Conservation (phyloP, 306 rosid species). For the Glycine soja region DNA sequence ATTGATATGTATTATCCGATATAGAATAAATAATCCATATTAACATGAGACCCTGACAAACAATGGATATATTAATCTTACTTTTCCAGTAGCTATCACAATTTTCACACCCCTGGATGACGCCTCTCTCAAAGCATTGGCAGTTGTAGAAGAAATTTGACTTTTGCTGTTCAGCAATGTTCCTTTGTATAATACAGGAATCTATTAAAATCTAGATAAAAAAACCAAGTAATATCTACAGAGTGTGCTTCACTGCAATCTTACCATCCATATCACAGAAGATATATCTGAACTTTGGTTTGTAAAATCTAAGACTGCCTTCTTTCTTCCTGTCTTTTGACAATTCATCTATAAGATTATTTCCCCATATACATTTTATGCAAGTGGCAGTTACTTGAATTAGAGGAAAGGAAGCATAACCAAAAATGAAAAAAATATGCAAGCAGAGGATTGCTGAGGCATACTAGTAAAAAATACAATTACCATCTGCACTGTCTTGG, state of each 20-base stretch:
- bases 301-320: slow-evolving; percentile 80
- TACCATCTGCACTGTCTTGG: slow-evolving; percentile 50
- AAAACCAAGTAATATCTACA: slow-evolving; percentile 16
- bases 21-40: slow-evolving; percentile 21
- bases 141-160: slow-evolving; percentile 70
- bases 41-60: slow-evolving; percentile 34
- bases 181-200: slow-evolving; percentile 62
- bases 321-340: slow-evolving; percentile 95
- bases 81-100: slow-evolving; percentile 98
- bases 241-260: slow-evolving; percentile 33
- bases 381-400: slow-evolving; percentile 34
- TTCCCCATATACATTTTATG: slow-evolving; percentile 44
- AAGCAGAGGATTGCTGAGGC: slow-evolving; percentile 12
- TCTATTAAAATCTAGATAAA: slow-evolving; percentile 44
- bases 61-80: slow-evolving; percentile 50
- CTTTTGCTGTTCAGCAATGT: slow-evolving; percentile 87
- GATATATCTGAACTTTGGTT: slow-evolving; percentile 86
- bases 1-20: slow-evolving; percentile 25
- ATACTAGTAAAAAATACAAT: slow-evolving; percentile 23
- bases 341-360: slow-evolving; percentile 69
- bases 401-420: slow-evolving; percentile 33
- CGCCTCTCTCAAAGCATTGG: slow-evolving; percentile 80
- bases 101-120: slow-evolving; percentile 84
- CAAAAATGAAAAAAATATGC: slow-evolving; percentile 4
- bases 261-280: slow-evolving; percentile 99